Evolutionary conservation across 805 yeast genomes (phyloP), one percentile per base, ranked within the genome.

Genomic region (Myxozyma mucilagina): DNA sequence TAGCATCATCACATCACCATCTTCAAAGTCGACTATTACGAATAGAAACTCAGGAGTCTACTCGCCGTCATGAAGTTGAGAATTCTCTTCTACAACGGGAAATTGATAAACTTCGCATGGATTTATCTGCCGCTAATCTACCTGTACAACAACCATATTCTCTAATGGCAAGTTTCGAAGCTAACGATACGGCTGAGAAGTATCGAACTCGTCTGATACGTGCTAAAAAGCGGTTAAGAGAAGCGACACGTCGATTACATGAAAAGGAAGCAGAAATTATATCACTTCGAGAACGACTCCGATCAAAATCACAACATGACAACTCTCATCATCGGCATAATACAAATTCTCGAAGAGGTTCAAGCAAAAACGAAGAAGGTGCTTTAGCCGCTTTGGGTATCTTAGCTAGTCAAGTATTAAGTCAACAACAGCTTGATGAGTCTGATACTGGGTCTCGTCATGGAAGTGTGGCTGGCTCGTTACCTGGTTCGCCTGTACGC

Each of bases 331-430:
- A 56, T 47, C 48, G 57, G 48, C 3, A 42, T 14, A 35, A 29
- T 36, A 32, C 35, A 8, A 63, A 60, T 57, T 65, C 61, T 18
- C 63, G 63, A 24, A 60, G 32, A 8, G 14, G 38, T 11, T 10
- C 42, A 34, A 35, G 6, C 34, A 57, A 50, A 14, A 47, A 50
- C 34, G 67, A 58, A 47, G 69, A 68, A 45, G 53, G 61, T 52
- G 79, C 79, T 75, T 63, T 83, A 50, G 80, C 79, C 47, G 81
- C 86, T 0, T 72, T 83, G 50, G 87, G 85, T 13, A 70, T 81
- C 59, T 72, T 83, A 56, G 87, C 87, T 2, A 77, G 82, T 45
- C 86, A 82, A 42, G 69, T 64, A 8, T 49, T 67, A 34, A 51
- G 59, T 24, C 69, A 67, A 35, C 61, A 57, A 14, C 55, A 52